A percentile compares a stretch with the other conserved stretches of the same genome.
Conservation (phyloP, 768 basidiomycete genomes). For the Tricholoma sp. region DNA sequence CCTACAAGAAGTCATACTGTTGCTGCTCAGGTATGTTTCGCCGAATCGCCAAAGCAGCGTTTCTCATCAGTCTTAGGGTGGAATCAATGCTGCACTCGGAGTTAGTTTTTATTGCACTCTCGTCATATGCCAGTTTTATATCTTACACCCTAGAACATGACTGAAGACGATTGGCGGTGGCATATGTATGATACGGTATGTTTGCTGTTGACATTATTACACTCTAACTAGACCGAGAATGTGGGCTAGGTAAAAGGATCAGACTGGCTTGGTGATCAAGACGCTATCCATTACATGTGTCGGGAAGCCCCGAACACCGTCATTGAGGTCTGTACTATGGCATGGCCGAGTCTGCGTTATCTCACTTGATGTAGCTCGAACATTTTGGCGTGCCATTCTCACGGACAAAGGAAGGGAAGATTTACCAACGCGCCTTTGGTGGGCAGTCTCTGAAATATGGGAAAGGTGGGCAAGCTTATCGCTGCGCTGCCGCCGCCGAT, state of each 20-base stretch:
- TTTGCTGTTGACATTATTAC: slow-evolving; percentile 5
- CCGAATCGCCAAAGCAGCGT: neutral
- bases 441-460: slow-evolving; percentile 96
- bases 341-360: neutral
- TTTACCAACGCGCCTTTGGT: slow-evolving; percentile 99
- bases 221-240: slow-evolving; percentile 1
- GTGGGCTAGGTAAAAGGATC: slow-evolving; percentile 86
- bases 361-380: slow-evolving; percentile 62
- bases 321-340: slow-evolving; percentile 59
- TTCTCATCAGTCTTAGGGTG: slow-evolving; percentile 55
- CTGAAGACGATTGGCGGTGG: slow-evolving; percentile 99
- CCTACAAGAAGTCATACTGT: slow-evolving; percentile 98
- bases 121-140: slow-evolving; percentile 5
- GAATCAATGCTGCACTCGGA: slow-evolving; percentile 96
- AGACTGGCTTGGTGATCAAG: slow-evolving; percentile 99
- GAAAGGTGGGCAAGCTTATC: slow-evolving; percentile 98
- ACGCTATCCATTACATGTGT: slow-evolving; percentile 99
- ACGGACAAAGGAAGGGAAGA: slow-evolving; percentile 96
- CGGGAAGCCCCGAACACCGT: slow-evolving; percentile 93
- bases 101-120: slow-evolving; percentile 38
- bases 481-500: slow-evolving; percentile 97
- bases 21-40: slow-evolving; percentile 76
- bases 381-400: slow-evolving; percentile 99
- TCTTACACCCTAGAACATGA: slow-evolving; percentile 73
- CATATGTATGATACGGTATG: slow-evolving; percentile 95